A percentile compares a stretch with the other conserved stretches of the same genome.
Evolutionary conservation across 768 basidiomycete species (phyloP).

Genomic region (Suillus paluster): DNA sequence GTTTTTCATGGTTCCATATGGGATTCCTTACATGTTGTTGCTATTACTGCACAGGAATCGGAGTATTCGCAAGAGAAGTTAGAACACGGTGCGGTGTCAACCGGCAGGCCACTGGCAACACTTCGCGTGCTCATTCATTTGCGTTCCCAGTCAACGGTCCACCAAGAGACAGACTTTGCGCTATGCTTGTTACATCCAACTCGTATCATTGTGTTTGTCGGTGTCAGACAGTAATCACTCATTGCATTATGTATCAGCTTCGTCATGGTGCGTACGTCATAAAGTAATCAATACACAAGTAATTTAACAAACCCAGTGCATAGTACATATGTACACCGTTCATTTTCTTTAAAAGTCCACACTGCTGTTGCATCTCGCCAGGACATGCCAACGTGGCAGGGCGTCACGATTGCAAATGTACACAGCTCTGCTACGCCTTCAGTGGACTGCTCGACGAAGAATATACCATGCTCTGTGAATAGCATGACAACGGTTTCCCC

Average conservation of each 20-base stretch:
- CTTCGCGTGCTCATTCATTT: neutral
- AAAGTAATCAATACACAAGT: neutral
- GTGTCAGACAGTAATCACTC: no score
- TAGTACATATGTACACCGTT: neutral
- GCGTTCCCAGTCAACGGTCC: neutral
- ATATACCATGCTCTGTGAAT: no score
- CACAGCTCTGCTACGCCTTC: neutral
- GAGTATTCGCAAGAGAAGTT: neutral
- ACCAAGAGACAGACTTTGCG: no score
- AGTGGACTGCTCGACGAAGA: neutral
- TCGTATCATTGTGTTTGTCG: neutral
- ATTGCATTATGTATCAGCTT: neutral
- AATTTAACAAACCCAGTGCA: neutral
- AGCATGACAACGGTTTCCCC: neutral
- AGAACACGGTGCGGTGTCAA: neutral
- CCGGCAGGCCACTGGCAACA: neutral
- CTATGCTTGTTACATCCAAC: neutral
- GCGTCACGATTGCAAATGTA: no score
- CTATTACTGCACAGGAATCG: neutral
- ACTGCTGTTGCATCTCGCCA: neutral
- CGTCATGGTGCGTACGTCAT: neutral
- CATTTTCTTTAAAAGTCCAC: neutral
- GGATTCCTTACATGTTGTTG: neutral
- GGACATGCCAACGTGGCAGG: neutral
- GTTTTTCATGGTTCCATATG: neutral